Evolutionary conservation across 495 filamentous ascomycete species (phyloP), one percentile per base, ranked within the genome.

Genomic region (Penicillium maclennaniae): DNA sequence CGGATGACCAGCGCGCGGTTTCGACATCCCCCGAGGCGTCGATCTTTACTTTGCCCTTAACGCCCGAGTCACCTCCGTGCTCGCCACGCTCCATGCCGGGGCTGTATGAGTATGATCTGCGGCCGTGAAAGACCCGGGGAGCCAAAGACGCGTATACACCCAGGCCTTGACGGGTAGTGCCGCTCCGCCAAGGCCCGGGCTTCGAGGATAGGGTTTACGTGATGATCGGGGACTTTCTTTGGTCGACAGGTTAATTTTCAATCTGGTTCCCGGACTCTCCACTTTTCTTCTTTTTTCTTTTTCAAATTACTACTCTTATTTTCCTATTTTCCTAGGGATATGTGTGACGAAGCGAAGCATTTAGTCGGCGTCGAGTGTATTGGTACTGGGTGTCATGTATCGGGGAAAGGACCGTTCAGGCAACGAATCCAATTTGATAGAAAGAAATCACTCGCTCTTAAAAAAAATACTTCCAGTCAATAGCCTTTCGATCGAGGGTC

Each of bases 1-100:
- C 87, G 16, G 89, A 87, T 70, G 88, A 92, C 56, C 84, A 85
- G 61, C 92, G 89, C 36, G 66, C 67, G 23, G 65, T 66, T 28
- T 73, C 71, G 10, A 70, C 70, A 0, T 69, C 73, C 12, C 64
- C 70, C 27, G 70, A 70, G 44, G 61, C 65, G 6, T 63, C 67
- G 19, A 63, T 62, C 42, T 62, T 73, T 53, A 59, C 65, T n/a
- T 69, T 66, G 47, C 73, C 73, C 42, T 45, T 72, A 19, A 76
- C 73, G 0, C 73, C 71, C 15, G 63, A 76, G 48, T 71, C 69
- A 3, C 65, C 50, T 9, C 63, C 58, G 9, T 70, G 65, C 47
- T 72, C 72, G 6, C 66, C 69, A 8, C 65, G 68, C n/a, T 60
- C 60, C 5, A 59, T 64, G 46, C 51, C 56, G 4, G 62, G 62